phyloP scores from a whole-genome alignment of 164 flowering plant species.

The Malania oleifera region DNA sequence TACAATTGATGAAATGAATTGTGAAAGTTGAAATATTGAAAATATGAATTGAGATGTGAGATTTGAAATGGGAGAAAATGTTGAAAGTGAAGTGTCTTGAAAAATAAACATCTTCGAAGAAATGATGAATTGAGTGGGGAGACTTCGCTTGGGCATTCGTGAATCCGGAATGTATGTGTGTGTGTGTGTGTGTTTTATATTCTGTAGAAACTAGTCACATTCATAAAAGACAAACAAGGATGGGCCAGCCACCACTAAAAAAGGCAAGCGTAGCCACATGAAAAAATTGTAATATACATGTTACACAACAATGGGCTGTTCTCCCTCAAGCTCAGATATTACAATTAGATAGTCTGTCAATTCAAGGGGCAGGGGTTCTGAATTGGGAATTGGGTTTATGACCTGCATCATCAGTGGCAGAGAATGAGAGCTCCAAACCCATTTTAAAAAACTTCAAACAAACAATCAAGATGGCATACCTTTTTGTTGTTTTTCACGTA shows the following conservation, averaged over 20 bases:
- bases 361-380: constrained; percentile 63
- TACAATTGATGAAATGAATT: too few species aligned
- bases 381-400: constrained; percentile 74
- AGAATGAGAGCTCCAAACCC: background rate
- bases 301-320: constrained; percentile 45
- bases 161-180: too few species aligned
- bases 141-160: too few species aligned
- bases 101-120: too few species aligned
- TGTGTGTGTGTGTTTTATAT: too few species aligned
- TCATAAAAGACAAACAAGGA: too few species aligned
- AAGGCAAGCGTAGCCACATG: background rate
- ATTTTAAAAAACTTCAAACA: background rate
- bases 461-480: constrained; percentile 29
- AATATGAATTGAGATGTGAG: too few species aligned
- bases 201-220: too few species aligned
- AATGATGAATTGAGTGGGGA: too few species aligned
- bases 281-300: background rate
- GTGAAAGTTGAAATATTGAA: too few species aligned
- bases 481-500: constrained; percentile 73
- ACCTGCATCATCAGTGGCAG: constrained; percentile 47
- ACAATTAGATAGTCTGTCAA: constrained; percentile 75
- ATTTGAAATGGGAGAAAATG: too few species aligned
- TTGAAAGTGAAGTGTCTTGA: too few species aligned
- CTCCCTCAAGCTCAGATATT: constrained; percentile 89
- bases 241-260: background rate